phyloP scores from a whole-genome alignment of 225 moss, liverwort and hornwort species.

The Ulota crispa region DNA sequence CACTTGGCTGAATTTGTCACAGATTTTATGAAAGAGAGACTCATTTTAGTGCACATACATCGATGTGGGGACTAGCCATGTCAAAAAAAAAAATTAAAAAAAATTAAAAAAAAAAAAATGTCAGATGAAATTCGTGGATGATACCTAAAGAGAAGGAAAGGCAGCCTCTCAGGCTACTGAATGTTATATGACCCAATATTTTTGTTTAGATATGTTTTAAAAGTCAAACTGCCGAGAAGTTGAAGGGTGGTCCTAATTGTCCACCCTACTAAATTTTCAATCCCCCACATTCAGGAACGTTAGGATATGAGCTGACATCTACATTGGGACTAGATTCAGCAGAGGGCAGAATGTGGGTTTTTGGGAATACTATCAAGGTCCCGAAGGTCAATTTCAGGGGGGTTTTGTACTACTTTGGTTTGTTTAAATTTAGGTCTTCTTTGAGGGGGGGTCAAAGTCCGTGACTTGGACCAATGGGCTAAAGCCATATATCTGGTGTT shows the following conservation, averaged over 20 bases:
- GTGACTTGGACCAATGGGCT: background rate
- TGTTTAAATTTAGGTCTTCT: background rate
- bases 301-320: background rate
- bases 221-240: background rate
- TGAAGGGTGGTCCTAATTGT: background rate
- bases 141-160: too few relatives aligned
- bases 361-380: background rate
- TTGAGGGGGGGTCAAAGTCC: background rate
- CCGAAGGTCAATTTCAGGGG: background rate
- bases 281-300: background rate
- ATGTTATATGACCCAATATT: background rate
- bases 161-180: too few relatives aligned
- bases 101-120: too few relatives aligned
- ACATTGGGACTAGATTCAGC: background rate
- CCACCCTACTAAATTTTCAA: background rate
- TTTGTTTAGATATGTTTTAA: background rate
- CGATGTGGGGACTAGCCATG: too few relatives aligned
- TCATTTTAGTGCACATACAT: too few relatives aligned
- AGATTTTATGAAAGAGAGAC: too few relatives aligned
- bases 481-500: too few relatives aligned
- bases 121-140: too few relatives aligned
- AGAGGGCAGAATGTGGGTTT: too few relatives aligned
- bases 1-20: too few relatives aligned
- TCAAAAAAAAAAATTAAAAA: too few relatives aligned
- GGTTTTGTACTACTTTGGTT: too few relatives aligned